Conservation (phyloP, 1,284 basidiomycete species). For the Cutaneotrichosporon sp. region DNA sequence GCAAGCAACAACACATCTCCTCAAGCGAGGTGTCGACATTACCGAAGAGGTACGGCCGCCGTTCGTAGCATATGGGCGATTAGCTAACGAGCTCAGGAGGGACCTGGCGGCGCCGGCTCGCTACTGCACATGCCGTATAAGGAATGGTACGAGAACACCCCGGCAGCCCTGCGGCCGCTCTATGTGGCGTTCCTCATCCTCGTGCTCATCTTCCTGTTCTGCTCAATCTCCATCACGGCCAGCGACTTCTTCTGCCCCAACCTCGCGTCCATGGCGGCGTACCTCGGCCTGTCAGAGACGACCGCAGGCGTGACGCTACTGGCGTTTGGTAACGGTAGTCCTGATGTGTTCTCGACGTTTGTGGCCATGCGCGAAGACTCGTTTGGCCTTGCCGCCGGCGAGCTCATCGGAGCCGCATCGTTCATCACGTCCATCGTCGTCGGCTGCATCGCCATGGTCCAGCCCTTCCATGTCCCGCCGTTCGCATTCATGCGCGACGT, state of each 20-base stretch:
- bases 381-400: slow-evolving; percentile 86
- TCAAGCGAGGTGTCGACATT: not conserved
- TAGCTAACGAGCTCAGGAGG: not conserved
- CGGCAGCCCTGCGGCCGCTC: slow-evolving; percentile 24
- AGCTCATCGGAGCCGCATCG: slow-evolving; percentile 87
- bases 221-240: slow-evolving; percentile 80
- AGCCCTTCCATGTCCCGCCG: slow-evolving; percentile 77
- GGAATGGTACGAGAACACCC: slow-evolving; percentile 1
- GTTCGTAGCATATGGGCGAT: too few species aligned
- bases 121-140: slow-evolving; percentile 16
- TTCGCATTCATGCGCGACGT: slow-evolving; percentile 86
- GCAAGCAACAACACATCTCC: too few species aligned
- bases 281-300: slow-evolving; percentile 79
- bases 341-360: slow-evolving; percentile 90
- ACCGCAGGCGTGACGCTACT: slow-evolving; percentile 89
- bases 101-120: slow-evolving; percentile 2
- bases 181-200: slow-evolving; percentile 31
- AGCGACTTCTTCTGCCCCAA: slow-evolving; percentile 96
- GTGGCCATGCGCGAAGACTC: slow-evolving; percentile 81
- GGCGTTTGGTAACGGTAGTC: slow-evolving; percentile 88
- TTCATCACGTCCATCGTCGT: slow-evolving; percentile 96
- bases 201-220: slow-evolving; percentile 54
- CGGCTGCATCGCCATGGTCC: slow-evolving; percentile 92
- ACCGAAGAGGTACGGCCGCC: not conserved
- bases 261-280: slow-evolving; percentile 72